Evolutionary conservation across 225 moss, liverwort and hornwort species (phyloP), one percentile per base, ranked within the genome.

Genomic region (Polytrichum commune): DNA sequence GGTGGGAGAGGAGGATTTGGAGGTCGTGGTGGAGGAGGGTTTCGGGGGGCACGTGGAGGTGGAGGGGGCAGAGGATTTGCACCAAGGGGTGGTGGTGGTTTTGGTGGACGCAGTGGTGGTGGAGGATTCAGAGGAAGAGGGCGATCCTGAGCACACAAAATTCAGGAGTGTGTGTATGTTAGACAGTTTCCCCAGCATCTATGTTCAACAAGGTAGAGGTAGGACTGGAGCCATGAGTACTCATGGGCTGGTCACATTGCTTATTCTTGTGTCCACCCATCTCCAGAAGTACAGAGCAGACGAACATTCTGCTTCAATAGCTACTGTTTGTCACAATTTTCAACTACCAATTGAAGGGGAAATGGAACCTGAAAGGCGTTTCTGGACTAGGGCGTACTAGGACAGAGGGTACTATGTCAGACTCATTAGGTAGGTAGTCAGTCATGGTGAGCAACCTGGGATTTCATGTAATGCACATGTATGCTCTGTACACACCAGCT

Each of bases 81-180:
- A 69, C 85, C 87, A 29, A 54, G 84, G 46, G 73, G 96, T 62
- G 86, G 89, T 54, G 83, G 84, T 27, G 71, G 83, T 64, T 83
- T 87, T 76, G 93, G 91, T 73, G 86, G 86, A 35, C 79, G 90
- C 62, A 81, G 84, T 46, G 83, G 90, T 32, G 81, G 90, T 38
- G 90, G 94, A 69, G 87, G 96, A 8, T 91, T 81, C 7, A 86
- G 91, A 74, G 94, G 94, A 33, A 88, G 91, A 81, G 89, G 90
- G 62, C 83, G 91, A 73, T 90, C 77, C 7, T 88, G 82, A 77
- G 5, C 27, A 53, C 57, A 6, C 46, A 64, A 27, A 9, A 19
- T 69, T 6, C 2, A 69, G 25, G 23, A 66, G 18, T 16, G 53
- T 64, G 18, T 55, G 7, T 18, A 64, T 35, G 20, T 65, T 54